Conservation (phyloP, 2,329 filamentous ascomycete genomes). For the Nigrospora oryzae region DNA sequence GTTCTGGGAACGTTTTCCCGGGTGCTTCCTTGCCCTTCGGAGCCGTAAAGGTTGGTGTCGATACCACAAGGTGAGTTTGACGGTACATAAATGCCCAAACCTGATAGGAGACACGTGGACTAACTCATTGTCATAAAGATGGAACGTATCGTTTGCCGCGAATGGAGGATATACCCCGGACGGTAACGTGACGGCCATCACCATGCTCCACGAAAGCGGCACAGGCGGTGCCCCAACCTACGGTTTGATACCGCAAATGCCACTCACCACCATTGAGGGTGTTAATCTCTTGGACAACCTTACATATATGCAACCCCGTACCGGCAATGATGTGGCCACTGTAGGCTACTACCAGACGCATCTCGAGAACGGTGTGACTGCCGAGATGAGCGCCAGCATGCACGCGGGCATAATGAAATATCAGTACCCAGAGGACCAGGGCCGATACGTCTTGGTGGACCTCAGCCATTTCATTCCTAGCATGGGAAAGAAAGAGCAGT, state of each 20-base stretch:
- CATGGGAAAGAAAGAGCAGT: constrained; percentile 27
- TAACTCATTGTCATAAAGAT: constrained; percentile 8
- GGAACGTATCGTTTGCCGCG: constrained; percentile 13
- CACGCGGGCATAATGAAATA: constrained; percentile 46
- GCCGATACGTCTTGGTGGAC: constrained; percentile 34
- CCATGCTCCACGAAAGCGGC: constrained; percentile 46
- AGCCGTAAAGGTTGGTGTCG: constrained; percentile 34
- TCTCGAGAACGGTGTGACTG: constrained; percentile 36
- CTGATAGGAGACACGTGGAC: neutral
- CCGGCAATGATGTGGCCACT: constrained; percentile 29
- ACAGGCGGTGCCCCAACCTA: constrained; percentile 53
- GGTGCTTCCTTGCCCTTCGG: constrained; percentile 34
- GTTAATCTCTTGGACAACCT: constrained; percentile 38
- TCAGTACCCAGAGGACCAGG: constrained; percentile 30
- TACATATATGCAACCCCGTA: constrained; percentile 35
- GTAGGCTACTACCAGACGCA: constrained; percentile 46
- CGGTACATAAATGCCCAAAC: too few relatives aligned
- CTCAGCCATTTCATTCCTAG: constrained; percentile 38
- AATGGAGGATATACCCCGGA: constrained; percentile 28
- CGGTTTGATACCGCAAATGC: constrained; percentile 42
- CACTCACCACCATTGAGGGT: constrained; percentile 28
- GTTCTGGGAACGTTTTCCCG: constrained; percentile 34
- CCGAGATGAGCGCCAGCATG: constrained; percentile 38
- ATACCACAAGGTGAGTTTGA: constrained; percentile 17
- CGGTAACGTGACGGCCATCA: constrained; percentile 38